Evolutionary conservation across 177 flowering plant species (phyloP).

Genomic region (Vitis hybrid): DNA sequence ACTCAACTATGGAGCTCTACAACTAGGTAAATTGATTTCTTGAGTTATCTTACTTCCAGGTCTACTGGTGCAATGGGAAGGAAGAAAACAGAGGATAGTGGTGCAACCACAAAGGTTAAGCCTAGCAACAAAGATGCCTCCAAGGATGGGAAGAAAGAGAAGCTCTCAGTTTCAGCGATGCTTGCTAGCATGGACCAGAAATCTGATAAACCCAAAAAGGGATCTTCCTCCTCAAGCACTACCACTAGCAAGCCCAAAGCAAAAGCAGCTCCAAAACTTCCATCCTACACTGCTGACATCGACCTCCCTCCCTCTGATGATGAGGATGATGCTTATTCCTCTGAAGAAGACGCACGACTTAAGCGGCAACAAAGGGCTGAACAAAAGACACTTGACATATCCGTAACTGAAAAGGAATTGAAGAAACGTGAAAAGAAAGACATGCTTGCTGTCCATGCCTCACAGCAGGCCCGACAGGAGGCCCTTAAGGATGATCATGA

Average conservation of each 20-base stretch:
- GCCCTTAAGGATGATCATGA: constrained; percentile 73
- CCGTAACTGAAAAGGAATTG: constrained; percentile 52
- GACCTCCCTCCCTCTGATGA: constrained; percentile 85
- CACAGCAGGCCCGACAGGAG: constrained; percentile 50
- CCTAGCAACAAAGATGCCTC: constrained; percentile 27
- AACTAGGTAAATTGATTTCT: too few species aligned
- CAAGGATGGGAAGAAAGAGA: constrained; percentile 47
- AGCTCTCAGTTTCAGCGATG: constrained; percentile 62
- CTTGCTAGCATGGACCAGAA: constrained; percentile 72
- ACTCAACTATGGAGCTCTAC: too few species aligned
- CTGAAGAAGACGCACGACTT: constrained; percentile 26
- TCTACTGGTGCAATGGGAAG: constrained; percentile 41
- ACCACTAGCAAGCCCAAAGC: constrained; percentile 35
- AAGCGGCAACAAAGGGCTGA: constrained; percentile 29
- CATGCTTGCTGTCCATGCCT: constrained; percentile 45
- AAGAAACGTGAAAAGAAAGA: constrained; percentile 74
- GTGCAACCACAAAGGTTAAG: constrained; percentile 24
- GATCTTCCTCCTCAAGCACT: constrained; percentile 27
- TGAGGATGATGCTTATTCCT: constrained; percentile 44
- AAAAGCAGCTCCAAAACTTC: constrained; percentile 33
- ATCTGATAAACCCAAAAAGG: constrained; percentile 61
- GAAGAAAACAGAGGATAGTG: constrained; percentile 47
- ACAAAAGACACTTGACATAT: constrained; percentile 32
- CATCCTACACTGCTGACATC: constrained; percentile 59
- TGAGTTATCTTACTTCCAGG: too few species aligned